Evolutionary conservation across 2,329 filamentous ascomycete genomes (phyloP), one percentile per base, ranked within the genome.

Genomic region (Chrysoporthe cubensis): DNA sequence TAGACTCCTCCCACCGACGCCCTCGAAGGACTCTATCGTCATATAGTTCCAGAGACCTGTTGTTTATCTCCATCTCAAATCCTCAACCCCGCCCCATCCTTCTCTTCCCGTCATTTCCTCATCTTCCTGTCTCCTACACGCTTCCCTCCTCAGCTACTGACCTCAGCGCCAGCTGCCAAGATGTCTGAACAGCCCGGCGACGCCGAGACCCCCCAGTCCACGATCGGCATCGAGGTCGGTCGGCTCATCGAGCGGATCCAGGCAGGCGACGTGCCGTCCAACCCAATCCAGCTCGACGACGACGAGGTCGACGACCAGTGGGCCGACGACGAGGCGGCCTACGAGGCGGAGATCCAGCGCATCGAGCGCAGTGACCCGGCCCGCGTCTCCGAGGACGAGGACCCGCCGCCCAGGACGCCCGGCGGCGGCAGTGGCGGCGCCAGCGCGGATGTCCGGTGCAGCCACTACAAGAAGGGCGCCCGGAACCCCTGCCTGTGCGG

Each of bases 401-500:
- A 43, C 1, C 43, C 46, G 26, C n/a, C 54, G 26, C 14, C 37
- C 56, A 4, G 7, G 16, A 4, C 16, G 37, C 37, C 37, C 9
- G 6, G 37, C 34, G 3, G 37, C 14, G 11, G 56, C 50, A n/a
- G 21, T 1, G 1, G 6, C 61, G 4, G 61, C 42, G 13, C 8
- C 3, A 2, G 32, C 9, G 43, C 32, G 16, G 42, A 11, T 11
- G 34, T 42, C 34, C 62, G 44, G 11, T 68, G 66, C 44, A 11
- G 21, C 5, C 68, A 70, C 46, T 63, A 52, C 58, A 62, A 34
- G 32, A 70, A 58, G n/a, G 66, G 59, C 34, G 40, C 58, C 14
- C 66, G 69, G 3, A 70, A 70, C 5, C 66, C 69, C 4, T 68
- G 66, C 26, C 61, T 50, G 2, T 68, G 66, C 44, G 66, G 57